Conservation (phyloP, 306 rosid genomes). For the Medicago arabica region DNA sequence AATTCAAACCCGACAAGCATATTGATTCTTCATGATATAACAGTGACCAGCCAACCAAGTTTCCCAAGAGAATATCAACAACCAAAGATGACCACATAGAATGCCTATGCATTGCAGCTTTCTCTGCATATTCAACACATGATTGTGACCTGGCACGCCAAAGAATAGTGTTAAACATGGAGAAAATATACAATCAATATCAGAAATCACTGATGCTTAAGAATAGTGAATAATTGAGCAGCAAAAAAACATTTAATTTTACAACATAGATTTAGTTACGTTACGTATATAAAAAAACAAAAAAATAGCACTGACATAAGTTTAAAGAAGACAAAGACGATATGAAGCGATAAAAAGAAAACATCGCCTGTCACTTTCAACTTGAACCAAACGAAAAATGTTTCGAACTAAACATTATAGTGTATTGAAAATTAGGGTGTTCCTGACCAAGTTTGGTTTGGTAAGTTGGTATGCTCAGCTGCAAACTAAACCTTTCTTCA, state of each 20-base stretch:
- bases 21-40: slow-evolving; percentile 64
- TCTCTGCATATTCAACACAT: slow-evolving; percentile 82
- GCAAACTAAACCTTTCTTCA: slow-evolving; percentile 25
- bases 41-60: slow-evolving; percentile 75
- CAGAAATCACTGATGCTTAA: slow-evolving; percentile 28
- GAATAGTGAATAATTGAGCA: slow-evolving; percentile 30
- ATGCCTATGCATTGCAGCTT: slow-evolving; percentile 84
- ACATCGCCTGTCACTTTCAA: not conserved
- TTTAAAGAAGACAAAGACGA: slow-evolving; percentile 22
- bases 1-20: slow-evolving; percentile 58
- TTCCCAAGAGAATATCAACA: slow-evolving; percentile 81
- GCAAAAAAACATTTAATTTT: slow-evolving; percentile 28
- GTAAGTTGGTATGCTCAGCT: slow-evolving; percentile 8
- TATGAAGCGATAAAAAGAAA: slow-evolving; percentile 4
- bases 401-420: slow-evolving; percentile 1
- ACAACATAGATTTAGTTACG: slow-evolving; percentile 10
- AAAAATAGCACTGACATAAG: not conserved
- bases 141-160: slow-evolving; percentile 68
- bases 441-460: slow-evolving; percentile 11
- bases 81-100: slow-evolving; percentile 84
- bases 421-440: slow-evolving; percentile 3
- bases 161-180: slow-evolving; percentile 47
- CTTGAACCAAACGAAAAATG: slow-evolving; percentile 20
- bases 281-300: not conserved
- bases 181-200: slow-evolving; percentile 34